phyloP scores from a whole-genome alignment of 2,329 filamentous ascomycete genomes.

The Neospermospora avenae region DNA sequence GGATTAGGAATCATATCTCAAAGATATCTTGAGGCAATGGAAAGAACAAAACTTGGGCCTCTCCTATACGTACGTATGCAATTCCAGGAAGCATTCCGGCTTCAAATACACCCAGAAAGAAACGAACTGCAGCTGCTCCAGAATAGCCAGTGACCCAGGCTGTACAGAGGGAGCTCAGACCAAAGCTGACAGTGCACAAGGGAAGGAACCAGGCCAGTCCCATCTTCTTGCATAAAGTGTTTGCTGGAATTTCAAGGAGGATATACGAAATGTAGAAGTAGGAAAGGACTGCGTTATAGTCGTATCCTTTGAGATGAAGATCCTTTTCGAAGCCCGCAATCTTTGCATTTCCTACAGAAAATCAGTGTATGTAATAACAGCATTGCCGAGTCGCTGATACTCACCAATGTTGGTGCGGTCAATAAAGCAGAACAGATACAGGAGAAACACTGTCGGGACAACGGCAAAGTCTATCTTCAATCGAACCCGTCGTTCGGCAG shows the following conservation, averaged over 20 bases:
- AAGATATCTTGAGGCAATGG: too few relatives aligned
- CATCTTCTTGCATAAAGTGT: constrained; percentile 65
- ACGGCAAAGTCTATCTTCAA: constrained; percentile 63
- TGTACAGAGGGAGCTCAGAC: constrained; percentile 59
- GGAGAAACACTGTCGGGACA: constrained; percentile 60
- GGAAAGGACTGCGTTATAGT: constrained; percentile 67
- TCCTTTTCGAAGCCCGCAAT: constrained; percentile 63
- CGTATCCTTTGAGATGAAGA: constrained; percentile 55
- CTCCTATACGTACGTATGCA: too few relatives aligned
- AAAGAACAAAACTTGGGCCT: too few relatives aligned
- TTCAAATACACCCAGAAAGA: constrained; percentile 66
- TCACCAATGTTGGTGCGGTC: constrained; percentile 70
- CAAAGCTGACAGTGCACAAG: constrained; percentile 58
- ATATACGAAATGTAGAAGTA: constrained; percentile 73
- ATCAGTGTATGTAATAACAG: background rate
- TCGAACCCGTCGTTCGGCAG: background rate
- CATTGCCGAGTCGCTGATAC: constrained; percentile 13
- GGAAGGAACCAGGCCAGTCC: constrained; percentile 73
- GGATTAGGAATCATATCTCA: too few relatives aligned
- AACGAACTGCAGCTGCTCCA: constrained; percentile 54
- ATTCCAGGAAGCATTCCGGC: constrained; percentile 65
- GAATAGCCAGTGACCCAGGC: constrained; percentile 59
- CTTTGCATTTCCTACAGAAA: constrained; percentile 57
- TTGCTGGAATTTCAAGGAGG: constrained; percentile 65
- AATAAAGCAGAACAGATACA: constrained; percentile 73